phyloP scores from a whole-genome alignment of 1,139 yeast species.

The Taiozyma onychis region DNA sequence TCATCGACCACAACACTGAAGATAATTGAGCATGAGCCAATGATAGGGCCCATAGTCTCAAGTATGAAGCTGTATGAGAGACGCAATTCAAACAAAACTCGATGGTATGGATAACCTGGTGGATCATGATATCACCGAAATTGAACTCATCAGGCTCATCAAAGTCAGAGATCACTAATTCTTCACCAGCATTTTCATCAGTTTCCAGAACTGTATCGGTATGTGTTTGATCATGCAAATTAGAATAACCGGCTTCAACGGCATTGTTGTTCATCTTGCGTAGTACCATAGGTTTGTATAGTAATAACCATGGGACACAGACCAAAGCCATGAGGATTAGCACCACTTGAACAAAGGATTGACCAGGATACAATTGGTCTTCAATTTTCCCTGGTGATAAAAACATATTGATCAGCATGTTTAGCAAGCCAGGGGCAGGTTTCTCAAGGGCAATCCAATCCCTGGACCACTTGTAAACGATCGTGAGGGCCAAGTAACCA shows the following conservation, averaged over 20 bases:
- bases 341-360: constrained; percentile 53
- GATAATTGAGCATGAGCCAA: constrained; percentile 98
- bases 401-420: constrained; percentile 80
- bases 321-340: constrained; percentile 55
- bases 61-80: constrained; percentile 95
- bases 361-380: constrained; percentile 61
- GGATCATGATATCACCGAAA: constrained; percentile 91
- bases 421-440: constrained; percentile 77
- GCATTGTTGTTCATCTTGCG: constrained; percentile 26
- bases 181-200: constrained; percentile 27
- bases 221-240: constrained; percentile 25
- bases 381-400: constrained; percentile 70
- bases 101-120: constrained; percentile 96
- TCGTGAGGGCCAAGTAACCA: constrained; percentile 68
- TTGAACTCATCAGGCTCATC: constrained; percentile 37
- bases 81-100: constrained; percentile 97
- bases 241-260: constrained; percentile 16
- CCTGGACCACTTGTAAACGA: constrained; percentile 73
- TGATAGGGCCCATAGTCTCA: constrained; percentile 95
- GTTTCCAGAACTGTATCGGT: constrained; percentile 30
- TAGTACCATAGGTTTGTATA: constrained; percentile 57
- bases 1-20: constrained; percentile 91
- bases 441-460: constrained; percentile 65
- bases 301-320: constrained; percentile 73
- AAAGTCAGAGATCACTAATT: constrained; percentile 12